These are phyloP conservation scores for Clausena lansium DNA, from an alignment of 345 rosid species.

Conservation along the genomic window DNA sequence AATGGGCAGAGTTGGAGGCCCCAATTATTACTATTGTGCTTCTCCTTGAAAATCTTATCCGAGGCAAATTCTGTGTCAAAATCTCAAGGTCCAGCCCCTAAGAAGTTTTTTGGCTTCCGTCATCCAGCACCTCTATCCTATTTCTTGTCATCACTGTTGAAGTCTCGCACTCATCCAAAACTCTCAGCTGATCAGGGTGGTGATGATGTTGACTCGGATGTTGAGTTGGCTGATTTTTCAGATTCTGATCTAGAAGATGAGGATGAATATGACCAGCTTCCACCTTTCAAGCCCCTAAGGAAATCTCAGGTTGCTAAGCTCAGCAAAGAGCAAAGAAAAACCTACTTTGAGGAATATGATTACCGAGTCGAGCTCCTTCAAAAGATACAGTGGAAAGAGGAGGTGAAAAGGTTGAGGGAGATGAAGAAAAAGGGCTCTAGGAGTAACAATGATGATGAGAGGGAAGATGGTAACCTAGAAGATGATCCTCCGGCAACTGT, in stretches of 20 bases:
- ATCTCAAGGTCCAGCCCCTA: constrained; percentile 27
- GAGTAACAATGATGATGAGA: neutral
- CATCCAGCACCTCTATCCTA: constrained; percentile 37
- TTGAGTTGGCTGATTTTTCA: constrained; percentile 29
- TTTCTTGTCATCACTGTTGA: constrained; percentile 48
- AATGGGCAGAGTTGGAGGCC: constrained; percentile 53
- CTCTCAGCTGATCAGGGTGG: constrained; percentile 28
- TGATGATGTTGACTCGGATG: constrained; percentile 27
- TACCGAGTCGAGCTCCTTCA: constrained; percentile 42
- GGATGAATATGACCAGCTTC: constrained; percentile 41
- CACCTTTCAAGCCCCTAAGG: constrained; percentile 46
- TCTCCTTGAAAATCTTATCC: constrained; percentile 49
- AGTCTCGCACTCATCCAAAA: constrained; percentile 36
- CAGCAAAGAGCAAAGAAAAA: constrained; percentile 39
- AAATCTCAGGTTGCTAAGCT: constrained; percentile 37
- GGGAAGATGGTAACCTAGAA: constrained; percentile 22
- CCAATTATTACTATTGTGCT: constrained; percentile 57
- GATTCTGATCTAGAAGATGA: constrained; percentile 31
- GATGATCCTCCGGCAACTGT: constrained; percentile 25
- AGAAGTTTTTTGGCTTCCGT: constrained; percentile 29
- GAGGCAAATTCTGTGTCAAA: constrained; percentile 34
- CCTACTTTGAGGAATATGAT: constrained; percentile 47
- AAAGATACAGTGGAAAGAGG: constrained; percentile 47
- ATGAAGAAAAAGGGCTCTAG: constrained; percentile 26
- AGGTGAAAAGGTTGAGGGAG: constrained; percentile 32